Base-by-base conservation (phyloP, 257 asterid species). In the Solanum appendiculatum region DNA sequence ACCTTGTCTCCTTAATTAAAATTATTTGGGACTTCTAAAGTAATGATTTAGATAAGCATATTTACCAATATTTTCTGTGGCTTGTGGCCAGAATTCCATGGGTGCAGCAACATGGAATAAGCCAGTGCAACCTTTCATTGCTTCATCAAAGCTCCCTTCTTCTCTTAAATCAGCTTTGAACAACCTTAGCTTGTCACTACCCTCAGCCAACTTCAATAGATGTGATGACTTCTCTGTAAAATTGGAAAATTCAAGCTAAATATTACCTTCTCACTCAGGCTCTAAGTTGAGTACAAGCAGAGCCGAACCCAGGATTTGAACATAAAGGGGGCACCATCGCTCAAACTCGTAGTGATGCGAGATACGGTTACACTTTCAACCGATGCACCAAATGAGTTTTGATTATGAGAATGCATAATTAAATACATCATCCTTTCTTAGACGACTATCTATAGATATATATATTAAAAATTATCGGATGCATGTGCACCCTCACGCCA, bases 81-180 rank as follows among this genome's bases (percentile, higher is more conserved):
- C 85, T 23, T 94, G 92, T 86, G 87, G 92, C 20, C 83, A 90
- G 44, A 96, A 91, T 87, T 96, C 95, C 99, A 96, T 96, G 29
- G 96, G 92, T 48, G 98, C 98, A 69, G 98, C 98, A 77, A 95
- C 98, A 87, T 94, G 99, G 77, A 93, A 95, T 39, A 96, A 93
- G 34, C 99, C 98, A 80, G 86, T 87, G 88, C 99, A 95, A 51
- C 96, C 95, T 91, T 86, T 89, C 37, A 95, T 89, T 7, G 98
- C 98, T 84, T 93, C 97, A 27, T 96, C 98, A 20, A 93, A 96
- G 88, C 98, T 96, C 64, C 98, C 98, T 87, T 96, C 98, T 89
- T 94, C 94, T 10, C 74, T 89, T 78, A 96, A 89, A 93, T 96
- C 96, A 51, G 98, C 94, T 90, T 58, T 91, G 91, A 94, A 95